Evolutionary conservation across 2,329 filamentous ascomycete genomes (phyloP).

Genomic region (Arachnomyces sp.): DNA sequence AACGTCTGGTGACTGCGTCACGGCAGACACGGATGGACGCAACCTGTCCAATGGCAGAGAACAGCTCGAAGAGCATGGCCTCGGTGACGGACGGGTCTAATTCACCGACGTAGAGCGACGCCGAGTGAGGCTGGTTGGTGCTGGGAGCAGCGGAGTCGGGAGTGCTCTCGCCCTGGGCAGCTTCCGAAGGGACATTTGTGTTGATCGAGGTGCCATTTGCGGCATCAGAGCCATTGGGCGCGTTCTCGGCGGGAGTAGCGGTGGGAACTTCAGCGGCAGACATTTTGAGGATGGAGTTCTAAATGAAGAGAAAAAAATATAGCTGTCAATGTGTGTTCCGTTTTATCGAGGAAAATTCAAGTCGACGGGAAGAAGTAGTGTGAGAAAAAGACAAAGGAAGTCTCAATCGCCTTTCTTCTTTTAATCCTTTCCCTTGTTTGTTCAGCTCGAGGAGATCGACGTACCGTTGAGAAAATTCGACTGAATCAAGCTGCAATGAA

Average conservation of each 20-base stretch:
- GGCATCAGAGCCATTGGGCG: constrained; percentile 56
- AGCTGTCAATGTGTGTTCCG: constrained; percentile 20
- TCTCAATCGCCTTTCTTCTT: too few species aligned
- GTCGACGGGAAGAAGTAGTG: too few species aligned
- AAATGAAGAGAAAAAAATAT: constrained; percentile 12
- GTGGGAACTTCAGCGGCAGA: constrained; percentile 70
- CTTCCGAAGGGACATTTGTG: constrained; percentile 54
- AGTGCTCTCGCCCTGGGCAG: constrained; percentile 42
- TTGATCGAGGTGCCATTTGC: constrained; percentile 56
- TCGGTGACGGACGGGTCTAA: constrained; percentile 96
- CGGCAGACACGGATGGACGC: constrained; percentile 99
- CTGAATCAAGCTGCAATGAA: constrained; percentile 1
- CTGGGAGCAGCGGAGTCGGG: constrained; percentile 60
- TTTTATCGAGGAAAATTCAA: constrained; percentile 28
- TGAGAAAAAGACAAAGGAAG: too few species aligned
- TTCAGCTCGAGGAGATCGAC: constrained; percentile 6
- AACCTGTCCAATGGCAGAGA: constrained; percentile 97
- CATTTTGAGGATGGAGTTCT: constrained; percentile 53
- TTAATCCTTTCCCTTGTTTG: too few species aligned
- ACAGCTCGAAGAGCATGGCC: constrained; percentile 99
- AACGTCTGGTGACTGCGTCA: constrained; percentile 96
- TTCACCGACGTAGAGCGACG: constrained; percentile 97
- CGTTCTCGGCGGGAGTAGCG: constrained; percentile 58
- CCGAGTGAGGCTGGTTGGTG: constrained; percentile 80
- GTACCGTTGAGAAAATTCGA: too few species aligned